Conservation (phyloP, 2,329 filamentous ascomycete species). For the Apiospora hydei region DNA sequence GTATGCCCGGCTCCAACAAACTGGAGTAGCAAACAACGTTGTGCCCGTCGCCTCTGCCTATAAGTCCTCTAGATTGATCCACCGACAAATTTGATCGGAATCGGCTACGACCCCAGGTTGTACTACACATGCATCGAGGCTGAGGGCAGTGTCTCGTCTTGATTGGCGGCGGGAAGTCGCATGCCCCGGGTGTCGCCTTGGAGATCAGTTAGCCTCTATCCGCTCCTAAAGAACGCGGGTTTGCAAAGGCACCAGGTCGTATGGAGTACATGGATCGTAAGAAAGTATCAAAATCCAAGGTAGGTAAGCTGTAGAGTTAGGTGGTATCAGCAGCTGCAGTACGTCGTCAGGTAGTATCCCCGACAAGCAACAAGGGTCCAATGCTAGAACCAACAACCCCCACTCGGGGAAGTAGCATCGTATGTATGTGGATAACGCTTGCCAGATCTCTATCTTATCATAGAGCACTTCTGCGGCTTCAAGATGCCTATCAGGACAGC, state of each 20-base stretch:
- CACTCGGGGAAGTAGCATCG: constrained; percentile 6
- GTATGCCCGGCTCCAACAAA: neutral
- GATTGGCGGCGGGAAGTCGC: constrained; percentile 2
- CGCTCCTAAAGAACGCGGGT: neutral
- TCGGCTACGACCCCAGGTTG: constrained; percentile 13
- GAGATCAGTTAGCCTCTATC: neutral
- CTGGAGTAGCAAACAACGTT: neutral
- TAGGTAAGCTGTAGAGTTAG: neutral
- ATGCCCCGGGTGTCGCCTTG: constrained; percentile 2
- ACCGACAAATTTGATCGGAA: neutral
- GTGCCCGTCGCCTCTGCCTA: neutral
- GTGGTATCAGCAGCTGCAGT: neutral
- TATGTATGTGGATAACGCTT: constrained; percentile 3
- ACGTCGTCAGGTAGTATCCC: neutral
- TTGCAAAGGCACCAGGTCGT: neutral
- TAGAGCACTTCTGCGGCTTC: neutral
- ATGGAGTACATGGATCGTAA: neutral
- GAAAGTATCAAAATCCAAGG: too few species aligned
- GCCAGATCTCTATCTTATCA: neutral
- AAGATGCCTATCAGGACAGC: constrained; percentile 1
- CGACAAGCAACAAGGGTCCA: constrained; percentile 2
- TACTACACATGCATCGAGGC: constrained; percentile 7
- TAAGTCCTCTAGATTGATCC: neutral
- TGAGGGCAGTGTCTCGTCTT: constrained; percentile 14
- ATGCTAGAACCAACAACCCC: constrained; percentile 4